Conservation (phyloP, 768 basidiomycete species). For the Mycena maculata region DNA sequence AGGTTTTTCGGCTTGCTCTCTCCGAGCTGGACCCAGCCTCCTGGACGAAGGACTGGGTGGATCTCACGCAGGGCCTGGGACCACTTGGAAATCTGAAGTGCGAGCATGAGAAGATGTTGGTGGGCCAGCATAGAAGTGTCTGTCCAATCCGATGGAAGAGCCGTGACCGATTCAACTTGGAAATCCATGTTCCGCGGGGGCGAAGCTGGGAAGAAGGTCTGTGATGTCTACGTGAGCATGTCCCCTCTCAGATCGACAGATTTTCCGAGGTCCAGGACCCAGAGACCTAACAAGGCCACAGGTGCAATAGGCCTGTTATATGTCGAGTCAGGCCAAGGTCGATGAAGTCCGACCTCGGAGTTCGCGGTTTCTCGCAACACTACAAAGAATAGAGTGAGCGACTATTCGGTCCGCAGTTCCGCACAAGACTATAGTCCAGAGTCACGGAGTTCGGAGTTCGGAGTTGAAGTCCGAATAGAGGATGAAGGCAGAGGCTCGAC, state of each 20-base stretch:
- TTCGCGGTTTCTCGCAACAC: too few relatives aligned
- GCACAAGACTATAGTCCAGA: too few relatives aligned
- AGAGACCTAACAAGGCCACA: conserved; percentile 6
- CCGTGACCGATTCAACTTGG: conserved; percentile 9
- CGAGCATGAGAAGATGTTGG: conserved; percentile 29
- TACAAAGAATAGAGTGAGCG: too few relatives aligned
- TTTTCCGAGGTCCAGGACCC: conserved; percentile 5
- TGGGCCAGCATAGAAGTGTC: conserved; percentile 27
- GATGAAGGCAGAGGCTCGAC: too few relatives aligned
- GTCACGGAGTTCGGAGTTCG: too few relatives aligned
- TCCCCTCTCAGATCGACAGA: conserved; percentile 8
- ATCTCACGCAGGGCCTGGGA: conserved; percentile 23
- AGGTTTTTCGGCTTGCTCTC: conserved; percentile 17
- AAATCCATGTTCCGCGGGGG: conserved; percentile 11
- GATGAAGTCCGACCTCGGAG: too few relatives aligned
- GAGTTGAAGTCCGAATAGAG: too few relatives aligned
- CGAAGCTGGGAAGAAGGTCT: conserved; percentile 13
- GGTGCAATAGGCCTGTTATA: background rate
- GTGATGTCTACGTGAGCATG: conserved; percentile 19
- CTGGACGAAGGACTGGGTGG: conserved; percentile 25
- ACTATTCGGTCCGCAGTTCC: too few relatives aligned
- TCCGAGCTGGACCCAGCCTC: conserved; percentile 29
- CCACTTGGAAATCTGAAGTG: conserved; percentile 25
- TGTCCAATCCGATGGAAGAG: conserved; percentile 22
- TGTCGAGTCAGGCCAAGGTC: too few relatives aligned